phyloP scores from a whole-genome alignment of 768 basidiomycete genomes.

The Candolleomyces aberdarensis region DNA sequence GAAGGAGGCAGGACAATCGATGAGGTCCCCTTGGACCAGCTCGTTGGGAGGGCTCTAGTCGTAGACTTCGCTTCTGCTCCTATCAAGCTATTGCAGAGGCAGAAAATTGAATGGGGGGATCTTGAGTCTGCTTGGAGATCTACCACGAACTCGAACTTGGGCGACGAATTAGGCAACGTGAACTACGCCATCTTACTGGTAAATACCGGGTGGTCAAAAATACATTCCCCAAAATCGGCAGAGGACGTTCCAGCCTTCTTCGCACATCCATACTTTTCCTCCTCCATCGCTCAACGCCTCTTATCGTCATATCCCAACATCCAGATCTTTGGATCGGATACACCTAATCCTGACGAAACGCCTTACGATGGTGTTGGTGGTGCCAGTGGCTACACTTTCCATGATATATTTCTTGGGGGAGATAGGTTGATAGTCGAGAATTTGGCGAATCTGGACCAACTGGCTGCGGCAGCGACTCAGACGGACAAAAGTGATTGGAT shows the following conservation, averaged over 20 bases:
- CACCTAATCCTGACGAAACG: slow-evolving; percentile 67
- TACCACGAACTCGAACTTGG: slow-evolving; percentile 17
- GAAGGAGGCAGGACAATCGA: slow-evolving; percentile 53
- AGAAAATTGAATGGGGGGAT: slow-evolving; percentile 56
- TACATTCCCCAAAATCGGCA: slow-evolving; percentile 14
- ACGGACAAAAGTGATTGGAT: slow-evolving; percentile 29
- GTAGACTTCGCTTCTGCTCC: slow-evolving; percentile 46
- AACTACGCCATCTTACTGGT: slow-evolving; percentile 43
- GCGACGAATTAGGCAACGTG: slow-evolving; percentile 34
- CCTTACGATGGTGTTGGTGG: slow-evolving; percentile 31
- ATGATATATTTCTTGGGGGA: slow-evolving; percentile 55
- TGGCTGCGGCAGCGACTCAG: slow-evolving; percentile 20
- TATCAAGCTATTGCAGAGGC: slow-evolving; percentile 24
- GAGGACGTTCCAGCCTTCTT: slow-evolving; percentile 35
- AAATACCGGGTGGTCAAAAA: slow-evolving; percentile 64
- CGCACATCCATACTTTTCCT: slow-evolving; percentile 59
- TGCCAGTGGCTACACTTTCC: slow-evolving; percentile 46
- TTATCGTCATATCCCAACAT: neutral
- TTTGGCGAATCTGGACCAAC: slow-evolving; percentile 47
- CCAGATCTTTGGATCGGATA: slow-evolving; percentile 52
- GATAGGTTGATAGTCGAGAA: slow-evolving; percentile 73
- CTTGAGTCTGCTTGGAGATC: slow-evolving; percentile 18
- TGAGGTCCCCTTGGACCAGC: slow-evolving; percentile 47
- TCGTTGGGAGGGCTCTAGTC: slow-evolving; percentile 54
- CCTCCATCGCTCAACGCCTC: slow-evolving; percentile 2